phyloP scores from a whole-genome alignment of 2,329 filamentous ascomycete species.

The Tolypocladium inflatum region DNA sequence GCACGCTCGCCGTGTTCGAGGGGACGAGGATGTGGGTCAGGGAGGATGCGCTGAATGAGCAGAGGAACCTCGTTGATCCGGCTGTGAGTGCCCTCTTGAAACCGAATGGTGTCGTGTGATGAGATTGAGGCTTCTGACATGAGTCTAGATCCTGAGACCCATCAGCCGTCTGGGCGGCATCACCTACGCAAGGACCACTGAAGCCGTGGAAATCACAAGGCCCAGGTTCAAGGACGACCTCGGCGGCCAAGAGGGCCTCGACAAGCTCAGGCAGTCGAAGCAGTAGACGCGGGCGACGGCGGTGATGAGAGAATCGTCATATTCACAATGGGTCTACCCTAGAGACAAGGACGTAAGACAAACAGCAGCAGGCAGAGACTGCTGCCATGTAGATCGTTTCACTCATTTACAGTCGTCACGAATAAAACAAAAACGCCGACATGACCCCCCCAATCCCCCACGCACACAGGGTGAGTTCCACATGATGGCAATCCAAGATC shows the following conservation, averaged over 20 bases:
- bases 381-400: background rate
- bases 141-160: constrained; percentile 55
- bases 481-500: too few species aligned
- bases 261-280: constrained; percentile 41
- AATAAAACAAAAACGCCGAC: background rate
- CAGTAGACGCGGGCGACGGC: background rate
- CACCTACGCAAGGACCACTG: constrained; percentile 63
- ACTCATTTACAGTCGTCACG: constrained; percentile 3
- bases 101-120: background rate
- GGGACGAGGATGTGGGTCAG: constrained; percentile 70
- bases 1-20: constrained; percentile 68
- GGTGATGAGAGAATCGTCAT: background rate
- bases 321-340: background rate
- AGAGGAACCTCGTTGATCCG: constrained; percentile 64
- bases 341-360: background rate
- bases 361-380: background rate
- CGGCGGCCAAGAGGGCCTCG: constrained; percentile 42
- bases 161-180: constrained; percentile 78
- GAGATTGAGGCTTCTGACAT: background rate
- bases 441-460: background rate
- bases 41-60: constrained; percentile 78
- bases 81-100: constrained; percentile 33
- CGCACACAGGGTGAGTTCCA: background rate
- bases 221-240: constrained; percentile 46
- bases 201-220: constrained; percentile 62